Percentiles rank a stretch among this genome's conserved stretches.
phyloP scores from a whole-genome alignment of 169 alveolate genomes.

The Plasmodium blacklocki region DNA sequence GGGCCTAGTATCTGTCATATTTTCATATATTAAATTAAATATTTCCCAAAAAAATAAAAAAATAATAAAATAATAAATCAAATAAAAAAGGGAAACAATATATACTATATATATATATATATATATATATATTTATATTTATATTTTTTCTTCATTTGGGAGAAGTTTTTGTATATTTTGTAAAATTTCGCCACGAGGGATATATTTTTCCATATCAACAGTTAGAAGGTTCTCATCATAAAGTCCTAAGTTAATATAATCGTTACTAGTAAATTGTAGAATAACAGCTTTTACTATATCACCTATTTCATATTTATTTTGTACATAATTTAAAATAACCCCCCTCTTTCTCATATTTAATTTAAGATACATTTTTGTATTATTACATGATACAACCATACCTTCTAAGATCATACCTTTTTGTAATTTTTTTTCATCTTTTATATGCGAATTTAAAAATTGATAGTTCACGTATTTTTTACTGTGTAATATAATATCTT shows the following conservation, averaged over 20 bases:
- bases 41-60: no score
- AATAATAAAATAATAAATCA: no score
- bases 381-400: conserved; percentile 62
- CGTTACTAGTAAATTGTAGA: conserved; percentile 22
- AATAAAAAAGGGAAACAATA: no score
- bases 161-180: no score
- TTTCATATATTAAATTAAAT: no score
- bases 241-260: conserved; percentile 55
- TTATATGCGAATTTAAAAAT: conserved; percentile 45
- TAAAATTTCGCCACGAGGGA: no score
- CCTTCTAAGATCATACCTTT: conserved; percentile 65
- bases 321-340: conserved; percentile 18
- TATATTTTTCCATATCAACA: no score
- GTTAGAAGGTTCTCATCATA: not conserved
- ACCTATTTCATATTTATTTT: conserved; percentile 34
- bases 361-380: conserved; percentile 36
- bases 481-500: conserved; percentile 18
- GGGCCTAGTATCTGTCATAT: no score
- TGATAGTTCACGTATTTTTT: conserved; percentile 45
- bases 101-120: no score
- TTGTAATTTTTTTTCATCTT: conserved; percentile 47
- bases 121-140: no score
- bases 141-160: no score
- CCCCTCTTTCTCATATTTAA: conserved; percentile 63
- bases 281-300: conserved; percentile 56